Evolutionary conservation across 257 asterid species (phyloP).

Genomic region (Scutellaria baicalensis): DNA sequence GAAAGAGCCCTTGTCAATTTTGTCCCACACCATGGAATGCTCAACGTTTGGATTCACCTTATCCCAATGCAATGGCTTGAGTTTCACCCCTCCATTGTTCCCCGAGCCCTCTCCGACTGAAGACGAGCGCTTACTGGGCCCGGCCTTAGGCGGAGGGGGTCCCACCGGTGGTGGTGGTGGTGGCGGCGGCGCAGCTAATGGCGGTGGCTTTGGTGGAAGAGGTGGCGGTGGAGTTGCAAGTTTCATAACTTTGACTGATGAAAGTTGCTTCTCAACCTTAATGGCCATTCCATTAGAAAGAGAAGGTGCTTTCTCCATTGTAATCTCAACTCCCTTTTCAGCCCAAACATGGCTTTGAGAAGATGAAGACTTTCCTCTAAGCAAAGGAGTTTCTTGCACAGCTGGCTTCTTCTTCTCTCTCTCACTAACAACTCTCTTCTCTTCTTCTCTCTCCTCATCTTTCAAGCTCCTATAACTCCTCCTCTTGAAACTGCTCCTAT

Average conservation of each 20-base stretch:
- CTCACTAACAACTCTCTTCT: slow-evolving; percentile 33
- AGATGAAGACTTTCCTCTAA: slow-evolving; percentile 65
- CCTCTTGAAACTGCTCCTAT: slow-evolving; percentile 36
- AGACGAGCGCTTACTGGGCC: slow-evolving; percentile 19
- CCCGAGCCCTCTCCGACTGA: slow-evolving; percentile 26
- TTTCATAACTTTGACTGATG: slow-evolving; percentile 3
- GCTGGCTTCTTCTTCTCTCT: slow-evolving; percentile 28
- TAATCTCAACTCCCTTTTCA: slow-evolving; percentile 11
- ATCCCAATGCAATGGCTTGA: slow-evolving; percentile 93
- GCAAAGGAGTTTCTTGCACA: slow-evolving; percentile 53
- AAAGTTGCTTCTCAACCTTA: slow-evolving; percentile 26
- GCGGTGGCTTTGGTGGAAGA: slow-evolving; percentile 47
- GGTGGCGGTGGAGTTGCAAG: slow-evolving; percentile 33
- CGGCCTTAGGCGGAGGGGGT: slow-evolving; percentile 23
- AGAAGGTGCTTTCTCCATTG: slow-evolving; percentile 9
- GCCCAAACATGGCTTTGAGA: slow-evolving; percentile 64
- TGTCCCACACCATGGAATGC: slow-evolving; percentile 97
- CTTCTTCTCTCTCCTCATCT: slow-evolving; percentile 39
- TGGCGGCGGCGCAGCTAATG: slow-evolving; percentile 30
- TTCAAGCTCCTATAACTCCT: slow-evolving; percentile 30
- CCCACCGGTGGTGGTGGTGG: slow-evolving; percentile 38
- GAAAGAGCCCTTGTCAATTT: slow-evolving; percentile 86
- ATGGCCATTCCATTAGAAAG: slow-evolving; percentile 9
- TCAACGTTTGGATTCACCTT: slow-evolving; percentile 69
- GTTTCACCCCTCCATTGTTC: slow-evolving; percentile 45